Conservation (phyloP, 331 rosid species). For the Pyrus hybrid region DNA sequence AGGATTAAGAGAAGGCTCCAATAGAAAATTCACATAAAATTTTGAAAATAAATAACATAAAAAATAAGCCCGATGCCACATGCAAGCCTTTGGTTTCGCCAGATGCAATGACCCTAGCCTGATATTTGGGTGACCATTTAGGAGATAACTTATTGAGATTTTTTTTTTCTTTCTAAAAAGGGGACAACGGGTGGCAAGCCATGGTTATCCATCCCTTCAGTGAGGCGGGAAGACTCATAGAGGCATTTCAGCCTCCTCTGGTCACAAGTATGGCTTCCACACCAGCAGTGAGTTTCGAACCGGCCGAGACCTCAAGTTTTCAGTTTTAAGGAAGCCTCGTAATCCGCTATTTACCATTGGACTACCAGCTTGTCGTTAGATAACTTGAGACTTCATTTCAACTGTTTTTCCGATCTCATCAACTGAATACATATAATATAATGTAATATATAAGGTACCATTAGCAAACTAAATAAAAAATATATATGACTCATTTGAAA, state of each 20-base stretch:
- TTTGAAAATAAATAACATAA: constrained; percentile 3
- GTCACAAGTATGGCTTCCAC: no score
- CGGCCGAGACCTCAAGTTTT: rapidly evolving
- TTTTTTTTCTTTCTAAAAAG: no score
- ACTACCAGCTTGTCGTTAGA: no score
- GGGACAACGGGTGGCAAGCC: rapidly evolving
- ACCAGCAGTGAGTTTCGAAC: rapidly evolving
- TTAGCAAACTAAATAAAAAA: no score
- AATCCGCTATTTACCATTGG: no score
- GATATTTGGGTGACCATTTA: constrained; percentile 24
- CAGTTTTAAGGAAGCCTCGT: no score
- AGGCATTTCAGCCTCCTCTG: no score
- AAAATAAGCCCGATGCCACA: constrained; percentile 31
- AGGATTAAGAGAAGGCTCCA: constrained; percentile 25
- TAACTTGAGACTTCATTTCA: constrained; percentile 7
- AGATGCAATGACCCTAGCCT: constrained; percentile 57
- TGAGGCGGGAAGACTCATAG: rapidly evolving
- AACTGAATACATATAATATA: constrained; percentile 12
- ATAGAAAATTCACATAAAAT: background rate
- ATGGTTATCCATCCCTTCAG: no score
- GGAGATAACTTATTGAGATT: constrained; percentile 9
- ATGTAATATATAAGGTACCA: no score
- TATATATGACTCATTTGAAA: no score
- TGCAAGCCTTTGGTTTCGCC: constrained; percentile 41
- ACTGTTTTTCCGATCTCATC: constrained; percentile 29